Evolutionary conservation across 2,329 filamentous ascomycete species (phyloP).

Genomic region (Teratosphaeria epicoccoides): DNA sequence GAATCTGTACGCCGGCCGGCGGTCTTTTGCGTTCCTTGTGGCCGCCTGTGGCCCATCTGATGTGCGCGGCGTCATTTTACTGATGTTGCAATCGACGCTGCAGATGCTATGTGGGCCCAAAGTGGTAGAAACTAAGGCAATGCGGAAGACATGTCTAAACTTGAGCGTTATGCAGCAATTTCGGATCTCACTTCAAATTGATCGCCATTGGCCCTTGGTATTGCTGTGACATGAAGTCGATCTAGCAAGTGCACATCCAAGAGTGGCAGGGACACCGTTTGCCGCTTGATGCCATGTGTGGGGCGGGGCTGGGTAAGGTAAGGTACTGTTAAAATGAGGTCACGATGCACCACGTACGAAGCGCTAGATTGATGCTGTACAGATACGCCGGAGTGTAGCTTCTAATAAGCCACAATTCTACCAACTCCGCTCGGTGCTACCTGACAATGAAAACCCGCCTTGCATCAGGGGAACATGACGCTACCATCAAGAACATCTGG

Average conservation of each 20-base stretch:
- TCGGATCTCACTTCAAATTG: not conserved
- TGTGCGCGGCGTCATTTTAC: not conserved
- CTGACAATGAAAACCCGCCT: not conserved
- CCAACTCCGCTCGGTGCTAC: not conserved
- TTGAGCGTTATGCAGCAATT: not conserved
- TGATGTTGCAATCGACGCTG: not conserved
- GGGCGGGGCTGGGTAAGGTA: no score
- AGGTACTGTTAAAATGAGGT: not conserved
- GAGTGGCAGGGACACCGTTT: not conserved
- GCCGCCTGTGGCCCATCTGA: constrained; percentile 3
- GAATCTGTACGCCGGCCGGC: constrained; percentile 1
- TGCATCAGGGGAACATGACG: no score
- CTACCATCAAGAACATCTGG: no score
- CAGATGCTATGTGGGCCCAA: not conserved
- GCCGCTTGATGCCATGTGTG: no score
- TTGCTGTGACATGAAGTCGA: not conserved
- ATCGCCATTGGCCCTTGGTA: no score
- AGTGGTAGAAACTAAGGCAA: not conserved
- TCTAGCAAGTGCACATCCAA: not conserved
- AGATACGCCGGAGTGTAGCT: no score
- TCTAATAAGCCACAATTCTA: not conserved
- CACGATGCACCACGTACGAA: no score
- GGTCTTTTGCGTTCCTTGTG: constrained; percentile 4
- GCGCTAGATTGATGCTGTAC: no score
- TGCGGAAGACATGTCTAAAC: not conserved